Percentiles rank a stretch among this genome's conserved stretches.
phyloP scores from a whole-genome alignment of 148 eudicot species.

The Simmondsia chinensis region DNA sequence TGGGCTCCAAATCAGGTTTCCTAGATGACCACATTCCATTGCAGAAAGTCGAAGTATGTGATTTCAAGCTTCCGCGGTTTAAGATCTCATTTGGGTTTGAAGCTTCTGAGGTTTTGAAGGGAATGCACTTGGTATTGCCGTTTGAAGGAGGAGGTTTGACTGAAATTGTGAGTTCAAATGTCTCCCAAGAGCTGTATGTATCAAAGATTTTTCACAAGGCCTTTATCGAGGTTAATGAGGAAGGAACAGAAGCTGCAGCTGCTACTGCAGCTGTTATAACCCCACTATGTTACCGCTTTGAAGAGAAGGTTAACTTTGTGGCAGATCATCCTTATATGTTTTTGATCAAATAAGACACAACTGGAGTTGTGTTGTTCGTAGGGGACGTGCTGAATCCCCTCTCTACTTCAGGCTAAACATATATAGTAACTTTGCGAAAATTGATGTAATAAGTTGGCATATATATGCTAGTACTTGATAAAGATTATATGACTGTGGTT shows the following conservation, averaged over 20 bases:
- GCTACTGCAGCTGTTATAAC: conserved; percentile 39
- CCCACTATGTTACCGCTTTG: conserved; percentile 5
- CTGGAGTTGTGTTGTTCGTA: conserved; percentile 45
- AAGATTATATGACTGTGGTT: too few species aligned
- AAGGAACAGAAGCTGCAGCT: conserved; percentile 73
- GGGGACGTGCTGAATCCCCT: conserved; percentile 46
- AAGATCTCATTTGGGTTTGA: conserved; percentile 54
- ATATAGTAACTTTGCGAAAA: too few species aligned
- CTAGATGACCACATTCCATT: conserved; percentile 35
- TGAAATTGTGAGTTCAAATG: conserved; percentile 41
- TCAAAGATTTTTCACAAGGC: conserved; percentile 60
- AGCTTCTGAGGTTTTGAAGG: conserved; percentile 42
- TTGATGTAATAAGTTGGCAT: too few species aligned
- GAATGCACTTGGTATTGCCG: conserved; percentile 35
- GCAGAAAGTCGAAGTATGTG: conserved; percentile 30
- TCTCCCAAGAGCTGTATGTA: conserved; percentile 26
- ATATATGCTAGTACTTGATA: too few species aligned
- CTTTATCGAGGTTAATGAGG: conserved; percentile 61
- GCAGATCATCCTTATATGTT: conserved; percentile 69
- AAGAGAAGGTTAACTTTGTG: conserved; percentile 35
- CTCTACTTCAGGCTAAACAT: too few species aligned
- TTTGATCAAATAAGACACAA: conserved; percentile 47
- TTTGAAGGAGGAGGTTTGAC: conserved; percentile 41
- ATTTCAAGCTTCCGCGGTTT: conserved; percentile 43
- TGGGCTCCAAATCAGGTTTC: conserved; percentile 40